Evolutionary conservation across 2,329 filamentous ascomycete genomes (phyloP), one percentile per base, ranked within the genome.

Genomic region (Lomentospora prolificans): DNA sequence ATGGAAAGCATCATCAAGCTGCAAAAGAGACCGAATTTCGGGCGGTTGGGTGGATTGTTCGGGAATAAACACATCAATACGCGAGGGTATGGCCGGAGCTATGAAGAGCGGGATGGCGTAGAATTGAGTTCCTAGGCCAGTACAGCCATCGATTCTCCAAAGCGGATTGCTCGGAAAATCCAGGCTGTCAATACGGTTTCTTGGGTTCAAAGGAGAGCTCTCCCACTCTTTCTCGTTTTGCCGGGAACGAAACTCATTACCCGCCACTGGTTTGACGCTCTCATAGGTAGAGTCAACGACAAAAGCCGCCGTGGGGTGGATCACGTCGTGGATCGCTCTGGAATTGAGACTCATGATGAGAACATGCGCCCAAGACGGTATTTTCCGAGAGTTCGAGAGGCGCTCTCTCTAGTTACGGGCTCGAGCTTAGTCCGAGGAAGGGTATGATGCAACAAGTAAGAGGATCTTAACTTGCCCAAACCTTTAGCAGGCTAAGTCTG

Each of bases 101-200:
- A 79, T 61, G 62, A 82, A 82, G 22, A 79, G 67, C 14, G 81
- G 80, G 3, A 81, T 63, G 27, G 73, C 75, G 63, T 78, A 83
- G 62, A 77, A 80, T 63, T 82, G 80, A 9, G 77, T 81, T 3
- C 80, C 81, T 55, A 79, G 71, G 17, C 74, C 76, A 22, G 77
- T 76, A 61, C 75, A 79, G 51, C 81, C 80, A 60, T 84, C 80
- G 51, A 85, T 75, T 31, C 77, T 73, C 80, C 81, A 85, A 6
- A 78, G 65, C 2, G 79, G 73, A 0, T 67, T 61, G 12, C 61
- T 52, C 2, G 73, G 72, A 6, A 69, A 65, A 2, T 71, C 72
- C 14, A 84, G 73, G 59, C 78, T 81, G 63, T 83, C 74, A 63
- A 84, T 77, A 57, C 80, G 74, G 61, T 82, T 84, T 64, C 80